Evolutionary conservation across 83 land plant species (phyloP), one percentile per base, ranked within the genome.

Genomic region (Thuja plicata): DNA sequence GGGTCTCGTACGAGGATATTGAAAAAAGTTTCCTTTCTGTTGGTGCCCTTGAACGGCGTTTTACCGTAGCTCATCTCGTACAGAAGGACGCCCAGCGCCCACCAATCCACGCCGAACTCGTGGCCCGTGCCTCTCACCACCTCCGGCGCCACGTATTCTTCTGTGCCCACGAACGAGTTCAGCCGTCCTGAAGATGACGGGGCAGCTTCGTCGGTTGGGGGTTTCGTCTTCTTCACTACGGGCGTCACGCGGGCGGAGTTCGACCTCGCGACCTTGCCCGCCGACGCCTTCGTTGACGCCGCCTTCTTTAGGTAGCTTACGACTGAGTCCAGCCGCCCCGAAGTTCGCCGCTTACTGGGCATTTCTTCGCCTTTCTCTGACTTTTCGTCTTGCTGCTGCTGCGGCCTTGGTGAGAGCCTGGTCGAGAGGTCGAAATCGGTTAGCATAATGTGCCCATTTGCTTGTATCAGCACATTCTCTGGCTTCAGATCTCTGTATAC

Each of bases 401-500:
- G 88, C 8, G 88, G 37, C 9, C 73, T 24, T 27, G 73, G 73
- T 24, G 73, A 27, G 30, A 92, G 92, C 86, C 88, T 90, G 24
- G 92, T 88, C 79, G 98, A 96, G 71, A 96, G 95, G 88, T 96
- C 98, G 87, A 96, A 96, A 86, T 96, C 98, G 16, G 96, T 93
- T 11, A 96, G 93, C 94, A 91, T 93, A 55, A 96, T n/a, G 70
- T 96, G 98, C n/a, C 98, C 98, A 60, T 90, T 92, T 17, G 88
- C 94, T 80, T 95, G 95, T 76, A 96, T 84, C 85, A 96, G 87
- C 1, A 96, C 88, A 86, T 96, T 96, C 83, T 96, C 96, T 3
- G 98, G 98, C 92, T 96, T 96, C 92, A 96, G 90, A 91, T 96
- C 98, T 73, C 98, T 88, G 88, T 96, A 96, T 8, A 94, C 94